Evolutionary conservation across 169 alveolate species (phyloP).

Genomic region (Babesia bovis): DNA sequence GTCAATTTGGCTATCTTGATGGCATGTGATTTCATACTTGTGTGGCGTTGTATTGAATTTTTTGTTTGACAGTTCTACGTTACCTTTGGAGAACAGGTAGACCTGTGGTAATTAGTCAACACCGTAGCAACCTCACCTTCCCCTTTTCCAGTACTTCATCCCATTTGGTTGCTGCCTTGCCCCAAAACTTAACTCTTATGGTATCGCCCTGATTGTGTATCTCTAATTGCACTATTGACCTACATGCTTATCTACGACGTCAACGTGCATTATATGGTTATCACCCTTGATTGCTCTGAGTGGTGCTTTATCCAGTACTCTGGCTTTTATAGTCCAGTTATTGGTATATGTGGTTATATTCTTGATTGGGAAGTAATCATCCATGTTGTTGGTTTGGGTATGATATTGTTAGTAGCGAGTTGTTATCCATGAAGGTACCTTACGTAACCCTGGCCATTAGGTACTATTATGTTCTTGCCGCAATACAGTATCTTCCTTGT

Average conservation of each 20-base stretch:
- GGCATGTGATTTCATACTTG: constrained; percentile 71
- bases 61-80: constrained; percentile 70
- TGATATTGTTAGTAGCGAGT: too few species aligned
- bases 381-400: constrained; percentile 5
- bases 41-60: constrained; percentile 72
- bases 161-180: constrained; percentile 76
- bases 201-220: constrained; percentile 66
- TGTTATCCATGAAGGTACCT: too few species aligned
- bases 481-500: too few species aligned
- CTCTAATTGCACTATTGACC: not conserved
- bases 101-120: constrained; percentile 30
- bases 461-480: too few species aligned
- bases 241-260: constrained; percentile 68
- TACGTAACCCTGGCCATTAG: too few species aligned
- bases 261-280: constrained; percentile 66
- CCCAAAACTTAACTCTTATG: constrained; percentile 76
- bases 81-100: constrained; percentile 71
- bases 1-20: constrained; percentile 69
- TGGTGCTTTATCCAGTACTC: constrained; percentile 71
- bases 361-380: constrained; percentile 66
- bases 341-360: constrained; percentile 73
- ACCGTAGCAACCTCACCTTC: constrained; percentile 20
- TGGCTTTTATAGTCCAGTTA: constrained; percentile 76
- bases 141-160: constrained; percentile 64
- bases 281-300: constrained; percentile 69